Conservation (phyloP, 2,329 filamentous ascomycete species). For the Aspergillus arachidicola region DNA sequence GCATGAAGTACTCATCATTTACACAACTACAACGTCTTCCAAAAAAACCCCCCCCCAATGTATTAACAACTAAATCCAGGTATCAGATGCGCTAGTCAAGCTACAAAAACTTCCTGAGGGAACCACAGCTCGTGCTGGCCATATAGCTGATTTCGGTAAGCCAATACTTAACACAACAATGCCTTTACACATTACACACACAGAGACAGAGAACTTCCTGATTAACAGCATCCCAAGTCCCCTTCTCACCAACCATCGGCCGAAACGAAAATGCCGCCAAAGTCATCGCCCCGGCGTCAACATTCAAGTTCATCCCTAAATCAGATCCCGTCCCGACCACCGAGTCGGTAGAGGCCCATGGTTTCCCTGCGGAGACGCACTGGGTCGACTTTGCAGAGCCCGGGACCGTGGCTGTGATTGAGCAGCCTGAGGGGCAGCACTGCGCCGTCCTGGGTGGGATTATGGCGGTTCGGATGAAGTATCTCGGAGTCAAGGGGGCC, state of each 20-base stretch:
- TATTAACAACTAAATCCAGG: constrained; percentile 39
- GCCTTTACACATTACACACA: background rate
- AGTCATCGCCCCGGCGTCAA: constrained; percentile 48
- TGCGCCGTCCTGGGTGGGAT: constrained; percentile 78
- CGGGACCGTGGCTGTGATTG: constrained; percentile 66
- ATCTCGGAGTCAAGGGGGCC: constrained; percentile 61
- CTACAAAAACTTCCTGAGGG: constrained; percentile 52
- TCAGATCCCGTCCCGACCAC: constrained; percentile 42
- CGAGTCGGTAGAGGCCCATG: constrained; percentile 36
- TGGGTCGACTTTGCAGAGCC: constrained; percentile 68
- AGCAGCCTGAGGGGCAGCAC: constrained; percentile 65
- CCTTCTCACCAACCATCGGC: constrained; percentile 37
- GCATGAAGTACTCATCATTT: background rate
- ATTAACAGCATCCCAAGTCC: constrained; percentile 24
- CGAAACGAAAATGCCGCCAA: constrained; percentile 32
- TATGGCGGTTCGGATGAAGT: constrained; percentile 70
- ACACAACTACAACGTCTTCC: background rate
- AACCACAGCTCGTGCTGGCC: constrained; percentile 63
- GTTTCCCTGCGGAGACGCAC: constrained; percentile 63
- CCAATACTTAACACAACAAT: background rate
- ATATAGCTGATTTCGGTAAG: constrained; percentile 64
- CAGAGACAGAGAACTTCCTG: background rate
- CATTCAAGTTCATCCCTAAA: constrained; percentile 62
- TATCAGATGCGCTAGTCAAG: constrained; percentile 74
- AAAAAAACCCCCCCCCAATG: background rate